Evolutionary conservation across 371 early-diverging fungal genomes (phyloP).

Genomic region (Zychaea mexicana): DNA sequence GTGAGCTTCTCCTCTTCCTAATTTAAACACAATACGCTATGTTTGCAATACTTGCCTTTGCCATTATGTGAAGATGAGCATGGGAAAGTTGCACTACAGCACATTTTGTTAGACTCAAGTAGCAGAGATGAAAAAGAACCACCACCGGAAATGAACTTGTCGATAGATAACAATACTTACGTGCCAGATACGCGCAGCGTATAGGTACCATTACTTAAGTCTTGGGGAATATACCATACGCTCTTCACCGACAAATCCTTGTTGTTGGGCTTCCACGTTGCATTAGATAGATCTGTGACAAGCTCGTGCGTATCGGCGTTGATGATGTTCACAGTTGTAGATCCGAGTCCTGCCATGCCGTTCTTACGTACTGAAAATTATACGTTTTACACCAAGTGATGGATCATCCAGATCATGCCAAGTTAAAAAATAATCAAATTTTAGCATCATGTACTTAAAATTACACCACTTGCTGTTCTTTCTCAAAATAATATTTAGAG

Average conservation of each 20-base stretch:
- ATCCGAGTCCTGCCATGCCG: conserved; percentile 40
- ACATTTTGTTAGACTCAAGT: background rate
- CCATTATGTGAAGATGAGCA: conserved; percentile 43
- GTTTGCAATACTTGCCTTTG: conserved; percentile 17
- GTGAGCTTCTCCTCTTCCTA: no score
- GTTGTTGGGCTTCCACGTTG: conserved; percentile 8
- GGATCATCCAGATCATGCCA: no score
- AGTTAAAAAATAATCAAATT: no score
- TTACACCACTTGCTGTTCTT: no score
- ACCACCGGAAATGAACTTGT: no score
- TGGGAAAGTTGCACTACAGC: conserved; percentile 29
- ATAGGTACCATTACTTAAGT: conserved; percentile 29
- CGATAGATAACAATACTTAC: conserved; percentile 27
- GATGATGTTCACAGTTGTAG: conserved; percentile 22
- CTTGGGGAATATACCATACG: conserved; percentile 34
- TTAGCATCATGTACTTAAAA: no score
- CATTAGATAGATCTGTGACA: conserved; percentile 18
- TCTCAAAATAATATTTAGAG: no score
- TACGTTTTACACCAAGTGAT: no score
- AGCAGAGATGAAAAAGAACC: background rate
- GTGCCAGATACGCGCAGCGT: conserved; percentile 29
- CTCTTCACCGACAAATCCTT: conserved; percentile 2
- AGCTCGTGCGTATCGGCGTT: conserved; percentile 14
- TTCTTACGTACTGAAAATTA: conserved; percentile 28
- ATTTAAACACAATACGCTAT: no score